Base-by-base conservation (phyloP, 345 rosid species). In the Ceriops decandra region DNA sequence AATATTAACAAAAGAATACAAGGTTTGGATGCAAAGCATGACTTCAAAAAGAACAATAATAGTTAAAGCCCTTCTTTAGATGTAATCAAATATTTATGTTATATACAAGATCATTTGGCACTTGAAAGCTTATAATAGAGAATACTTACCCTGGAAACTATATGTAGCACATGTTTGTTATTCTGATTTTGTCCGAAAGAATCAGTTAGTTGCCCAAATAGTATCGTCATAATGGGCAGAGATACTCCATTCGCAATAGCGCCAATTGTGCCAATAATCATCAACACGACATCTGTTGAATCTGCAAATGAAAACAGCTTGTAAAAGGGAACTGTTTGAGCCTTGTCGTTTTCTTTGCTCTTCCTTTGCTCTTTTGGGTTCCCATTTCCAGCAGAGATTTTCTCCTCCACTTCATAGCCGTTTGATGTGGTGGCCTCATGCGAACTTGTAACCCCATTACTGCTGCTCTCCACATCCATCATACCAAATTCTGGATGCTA, bases 251-350 rank as follows among this genome's bases (percentile, higher is more conserved):
- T 90, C 10, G 85, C 96, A 52, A 81, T 35, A 35, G 97, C 88
- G 52, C 89, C 98, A 68, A 86, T 60, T 0, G 93, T 72, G 35
- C 98, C 98, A 1, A 86, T 24, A 36, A 85, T 60, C 92, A 90
- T 93, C 83, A 93, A 71, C 52, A 79, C 47, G 38, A 68, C 10
- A 72, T 93, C 98, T 10, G 47, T 70, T 0, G 90, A 76, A 79
- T 90, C 92, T 28, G 96, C 90, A 73, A 93, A 93, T 0, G 85
- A 74, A 74, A 93, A 93, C 24, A 93, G 82, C 83, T 89, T 89
- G 75, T 76, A 73, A 71, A 88, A 90, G 0, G 97, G 87, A 63
- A 92, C 93, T 26, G 88, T 75, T 28, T 82, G 72, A 0, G 73
- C 62, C 71, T 85, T 84, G 82, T 82, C 88, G 10, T 83, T 74